Percentiles rank a stretch among this genome's conserved stretches.
phyloP scores from a whole-genome alignment of 768 basidiomycete species.

The Termitomyces sp. region DNA sequence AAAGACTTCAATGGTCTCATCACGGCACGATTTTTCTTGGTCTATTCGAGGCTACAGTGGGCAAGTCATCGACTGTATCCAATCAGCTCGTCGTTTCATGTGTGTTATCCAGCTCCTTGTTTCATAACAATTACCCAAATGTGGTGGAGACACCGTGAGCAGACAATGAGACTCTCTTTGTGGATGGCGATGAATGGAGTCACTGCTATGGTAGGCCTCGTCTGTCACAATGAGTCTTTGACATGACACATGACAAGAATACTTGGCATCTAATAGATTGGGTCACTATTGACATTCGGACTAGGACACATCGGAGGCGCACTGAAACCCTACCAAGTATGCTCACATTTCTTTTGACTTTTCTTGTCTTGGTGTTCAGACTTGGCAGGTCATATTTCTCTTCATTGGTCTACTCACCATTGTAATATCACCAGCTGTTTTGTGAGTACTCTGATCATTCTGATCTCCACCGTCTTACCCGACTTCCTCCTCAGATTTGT shows the following conservation, averaged over 20 bases:
- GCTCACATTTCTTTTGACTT: conserved; percentile 9
- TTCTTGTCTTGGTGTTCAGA: neutral
- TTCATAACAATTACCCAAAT: conserved; percentile 48
- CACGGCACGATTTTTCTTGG: conserved; percentile 40
- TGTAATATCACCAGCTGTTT: conserved; percentile 31
- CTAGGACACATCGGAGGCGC: conserved; percentile 35
- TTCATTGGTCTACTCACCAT: conserved; percentile 41
- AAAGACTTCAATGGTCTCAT: conserved; percentile 37
- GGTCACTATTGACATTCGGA: conserved; percentile 40
- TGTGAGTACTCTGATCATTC: conserved; percentile 18
- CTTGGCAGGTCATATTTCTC: conserved; percentile 37
- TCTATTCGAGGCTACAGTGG: conserved; percentile 44
- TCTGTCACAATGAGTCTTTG: no score
- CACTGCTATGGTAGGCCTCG: conserved; percentile 30
- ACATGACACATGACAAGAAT: neutral
- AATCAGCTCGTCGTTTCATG: conserved; percentile 29
- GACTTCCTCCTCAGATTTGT: conserved; percentile 22
- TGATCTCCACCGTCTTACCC: neutral
- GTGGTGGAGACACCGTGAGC: conserved; percentile 50
- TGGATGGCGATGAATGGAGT: conserved; percentile 44
- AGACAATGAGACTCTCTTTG: conserved; percentile 35
- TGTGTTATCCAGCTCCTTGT: conserved; percentile 31
- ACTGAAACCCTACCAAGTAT: conserved; percentile 37
- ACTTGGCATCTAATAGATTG: conserved; percentile 21
- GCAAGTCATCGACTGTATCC: conserved; percentile 24